Base-by-base conservation (phyloP, 2,329 filamentous ascomycete species). In the Scedosporium boydii region DNA sequence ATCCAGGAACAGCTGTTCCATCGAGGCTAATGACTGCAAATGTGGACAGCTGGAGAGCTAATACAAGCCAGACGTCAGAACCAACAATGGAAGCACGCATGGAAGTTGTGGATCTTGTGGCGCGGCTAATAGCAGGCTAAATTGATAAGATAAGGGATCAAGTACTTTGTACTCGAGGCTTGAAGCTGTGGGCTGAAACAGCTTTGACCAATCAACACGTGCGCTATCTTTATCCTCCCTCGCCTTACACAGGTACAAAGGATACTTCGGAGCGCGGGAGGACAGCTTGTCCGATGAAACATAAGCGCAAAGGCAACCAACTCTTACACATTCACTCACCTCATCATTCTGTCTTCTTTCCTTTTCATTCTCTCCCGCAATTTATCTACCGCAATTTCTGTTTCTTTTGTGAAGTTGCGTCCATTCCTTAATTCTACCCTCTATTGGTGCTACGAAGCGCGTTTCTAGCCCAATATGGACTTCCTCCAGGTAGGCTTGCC, bases 401-500 rank as follows among this genome's bases (percentile, higher is more conserved):
- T 41, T n/a, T 34, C 14, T 58, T 27, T 16, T 27, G 16, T 42
- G 44, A 58, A 48, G 38, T 58, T 23, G 60, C 60, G 56, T 62
- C 60, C 60, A 48, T 46, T 62, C 60, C 51, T 62, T 61, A 4
- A n/a, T 14, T 34, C 44, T 21, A 18, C 18, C 18, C 23, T 58
- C 29, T 58, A 16, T 48, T 48, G n/a, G 16, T 48, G 16, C 51
- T 55, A 55, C 51, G 51, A 55, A 27, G 6, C 38, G 7, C 14
- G 6, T 26, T 59, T 26, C 12, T 42, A 16, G 57, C 38, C 57
- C 57, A 51, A 41, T 26, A 62, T 62, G 61, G 61, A 62, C 34
- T 62, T 62, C 46, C 55, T 62, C n/a, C 61, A 62, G 61, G 61
- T 62, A 57, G 6, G 42, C 18, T 9, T 48, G 27, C 27, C 56